Percentiles rank a stretch among this genome's conserved stretches.
phyloP scores from a whole-genome alignment of 352 stramenopile genomes.

The Paralagenidium karlingii region DNA sequence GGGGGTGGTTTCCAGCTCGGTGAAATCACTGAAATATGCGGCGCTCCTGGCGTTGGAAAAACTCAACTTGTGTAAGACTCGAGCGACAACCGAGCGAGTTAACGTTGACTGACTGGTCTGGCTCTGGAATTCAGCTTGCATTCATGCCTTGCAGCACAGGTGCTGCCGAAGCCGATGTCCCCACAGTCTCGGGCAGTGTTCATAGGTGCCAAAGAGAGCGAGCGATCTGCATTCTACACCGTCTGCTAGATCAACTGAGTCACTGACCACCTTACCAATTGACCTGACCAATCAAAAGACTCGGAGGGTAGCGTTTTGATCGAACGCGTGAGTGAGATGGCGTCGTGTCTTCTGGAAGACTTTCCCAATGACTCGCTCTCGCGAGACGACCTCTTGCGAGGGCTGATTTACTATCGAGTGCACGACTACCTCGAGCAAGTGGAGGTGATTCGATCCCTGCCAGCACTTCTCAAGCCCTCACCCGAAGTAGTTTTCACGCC shows the following conservation, averaged over 20 bases:
- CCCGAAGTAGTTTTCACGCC: constrained; percentile 2
- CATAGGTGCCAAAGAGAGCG: background rate
- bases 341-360: constrained; percentile 63
- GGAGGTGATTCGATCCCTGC: constrained; percentile 71
- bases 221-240: background rate
- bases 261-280: background rate
- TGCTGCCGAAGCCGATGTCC: constrained; percentile 1
- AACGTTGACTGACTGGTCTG: background rate
- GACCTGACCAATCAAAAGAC: constrained; percentile 52
- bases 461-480: constrained; percentile 23
- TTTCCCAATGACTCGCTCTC: constrained; percentile 11
- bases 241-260: no score
- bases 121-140: constrained; percentile 52
- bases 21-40: constrained; percentile 78
- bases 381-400: constrained; percentile 70
- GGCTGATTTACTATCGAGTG: constrained; percentile 61
- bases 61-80: constrained; percentile 51
- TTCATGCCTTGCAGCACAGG: constrained; percentile 8
- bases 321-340: constrained; percentile 80
- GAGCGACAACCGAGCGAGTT: background rate
- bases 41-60: constrained; percentile 54
- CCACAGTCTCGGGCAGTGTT: background rate
- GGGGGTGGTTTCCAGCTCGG: constrained; percentile 47
- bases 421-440: constrained; percentile 86
- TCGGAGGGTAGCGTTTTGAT: constrained; percentile 87